These are phyloP conservation scores for Colletotrichum liaoningense DNA, from an alignment of 2,329 filamentous ascomycete species.

Conservation along the genomic window DNA sequence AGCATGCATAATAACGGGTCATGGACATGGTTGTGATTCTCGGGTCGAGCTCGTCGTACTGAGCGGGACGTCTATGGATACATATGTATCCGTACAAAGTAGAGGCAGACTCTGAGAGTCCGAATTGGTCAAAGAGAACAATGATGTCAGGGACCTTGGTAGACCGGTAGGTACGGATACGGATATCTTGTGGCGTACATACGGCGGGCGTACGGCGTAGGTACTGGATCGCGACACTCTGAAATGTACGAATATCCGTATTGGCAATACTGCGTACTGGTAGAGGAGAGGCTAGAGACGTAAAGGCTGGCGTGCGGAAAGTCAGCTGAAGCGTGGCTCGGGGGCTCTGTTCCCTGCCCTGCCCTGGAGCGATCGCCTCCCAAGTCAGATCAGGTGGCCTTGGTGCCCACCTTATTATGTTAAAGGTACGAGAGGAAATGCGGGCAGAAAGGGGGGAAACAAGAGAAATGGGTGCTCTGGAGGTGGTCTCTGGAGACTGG, in stretches of 20 bases:
- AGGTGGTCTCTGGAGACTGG: slow-evolving; percentile 24
- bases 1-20: slow-evolving; percentile 13
- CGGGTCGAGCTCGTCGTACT: slow-evolving; percentile 10
- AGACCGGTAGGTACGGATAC: background rate
- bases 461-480: slow-evolving; percentile 23
- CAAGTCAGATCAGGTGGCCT: slow-evolving; percentile 7
- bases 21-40: slow-evolving; percentile 11
- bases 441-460: slow-evolving; percentile 15
- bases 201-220: too few relatives aligned
- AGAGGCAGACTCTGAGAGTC: background rate
- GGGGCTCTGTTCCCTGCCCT: slow-evolving; percentile 1
- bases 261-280: too few relatives aligned
- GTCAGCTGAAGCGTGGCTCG: slow-evolving; percentile 9
- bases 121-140: slow-evolving; percentile 14
- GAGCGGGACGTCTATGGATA: background rate
- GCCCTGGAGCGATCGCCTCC: background rate
- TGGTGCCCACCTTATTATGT: background rate
- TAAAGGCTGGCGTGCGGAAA: background rate
- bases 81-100: too few relatives aligned
- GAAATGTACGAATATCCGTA: background rate
- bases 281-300: background rate
- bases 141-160: slow-evolving; percentile 32
- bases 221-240: background rate
- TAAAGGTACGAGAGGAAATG: slow-evolving; percentile 19
- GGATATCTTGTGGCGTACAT: background rate